These are phyloP conservation scores for Daldinia sp. DNA, from an alignment of 2,329 filamentous ascomycete species.

Conservation along the genomic window DNA sequence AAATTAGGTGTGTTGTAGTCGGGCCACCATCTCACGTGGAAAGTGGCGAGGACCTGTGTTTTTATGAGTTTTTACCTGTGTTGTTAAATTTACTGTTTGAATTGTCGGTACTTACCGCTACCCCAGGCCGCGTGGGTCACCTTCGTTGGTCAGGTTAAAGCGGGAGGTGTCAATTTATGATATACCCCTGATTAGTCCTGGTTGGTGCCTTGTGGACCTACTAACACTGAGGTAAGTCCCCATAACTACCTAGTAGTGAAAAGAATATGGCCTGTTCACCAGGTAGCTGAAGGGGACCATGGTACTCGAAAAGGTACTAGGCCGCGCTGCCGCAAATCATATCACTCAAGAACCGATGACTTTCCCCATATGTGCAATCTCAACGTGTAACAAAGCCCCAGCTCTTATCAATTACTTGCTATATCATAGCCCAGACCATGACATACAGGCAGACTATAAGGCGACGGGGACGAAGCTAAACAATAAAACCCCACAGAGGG, in stretches of 20 bases:
- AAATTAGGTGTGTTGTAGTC: no score
- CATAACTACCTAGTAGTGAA: no score
- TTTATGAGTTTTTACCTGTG: no score
- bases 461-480: constrained; percentile 6
- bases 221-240: constrained; percentile 19
- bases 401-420: background rate
- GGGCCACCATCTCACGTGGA: no score
- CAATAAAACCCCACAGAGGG: constrained; percentile 9
- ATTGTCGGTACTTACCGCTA: constrained; percentile 22
- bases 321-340: constrained; percentile 17
- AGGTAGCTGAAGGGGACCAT: constrained; percentile 14
- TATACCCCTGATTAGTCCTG: constrained; percentile 22
- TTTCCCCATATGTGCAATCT: constrained; percentile 24
- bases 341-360: constrained; percentile 12
- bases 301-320: constrained; percentile 14
- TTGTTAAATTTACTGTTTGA: no score
- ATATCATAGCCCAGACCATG: constrained; percentile 16
- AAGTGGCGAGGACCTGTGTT: no score
- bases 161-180: constrained; percentile 25
- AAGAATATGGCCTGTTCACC: constrained; percentile 17
- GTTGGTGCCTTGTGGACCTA: constrained; percentile 14
- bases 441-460: constrained; percentile 8
- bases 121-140: constrained; percentile 26
- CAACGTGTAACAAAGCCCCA: constrained; percentile 15
- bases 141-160: constrained; percentile 19